Conservation (phyloP, 345 rosid genomes). For the Populus deltoides region DNA sequence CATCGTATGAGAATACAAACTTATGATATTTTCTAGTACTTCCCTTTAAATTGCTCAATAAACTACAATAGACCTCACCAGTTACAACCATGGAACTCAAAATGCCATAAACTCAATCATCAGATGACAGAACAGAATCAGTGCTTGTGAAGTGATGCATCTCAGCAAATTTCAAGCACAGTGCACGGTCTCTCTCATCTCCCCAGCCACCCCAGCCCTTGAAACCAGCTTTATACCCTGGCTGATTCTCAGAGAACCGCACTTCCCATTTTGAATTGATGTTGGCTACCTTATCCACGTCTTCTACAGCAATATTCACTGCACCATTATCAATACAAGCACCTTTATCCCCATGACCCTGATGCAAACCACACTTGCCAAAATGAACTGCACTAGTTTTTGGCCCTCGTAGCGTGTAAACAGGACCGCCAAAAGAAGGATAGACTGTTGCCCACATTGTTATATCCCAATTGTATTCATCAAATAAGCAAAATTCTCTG, state of each 20-base stretch:
- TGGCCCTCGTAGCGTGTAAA: conserved; percentile 79
- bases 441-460: conserved; percentile 97
- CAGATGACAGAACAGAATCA: conserved; percentile 9
- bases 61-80: conserved; percentile 16
- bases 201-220: conserved; percentile 99
- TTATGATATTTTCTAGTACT: conserved; percentile 1
- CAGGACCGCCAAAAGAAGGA: conserved; percentile 86
- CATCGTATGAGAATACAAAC: conserved; percentile 4
- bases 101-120: conserved; percentile 19
- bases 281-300: conserved; percentile 55
- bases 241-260: conserved; percentile 53
- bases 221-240: conserved; percentile 94
- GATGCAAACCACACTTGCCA: conserved; percentile 98
- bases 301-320: conserved; percentile 54
- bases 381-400: conserved; percentile 92
- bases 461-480: conserved; percentile 98
- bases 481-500: conserved; percentile 80
- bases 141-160: conserved; percentile 37
- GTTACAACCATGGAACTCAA: conserved; percentile 4
- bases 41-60: conserved; percentile 9
- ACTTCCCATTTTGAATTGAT: conserved; percentile 64
- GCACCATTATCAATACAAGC: conserved; percentile 80
- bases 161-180: conserved; percentile 73
- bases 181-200: conserved; percentile 68
- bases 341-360: conserved; percentile 59